Conservation (phyloP, 257 asterid genomes). For the Craterostigma plantagineum region DNA sequence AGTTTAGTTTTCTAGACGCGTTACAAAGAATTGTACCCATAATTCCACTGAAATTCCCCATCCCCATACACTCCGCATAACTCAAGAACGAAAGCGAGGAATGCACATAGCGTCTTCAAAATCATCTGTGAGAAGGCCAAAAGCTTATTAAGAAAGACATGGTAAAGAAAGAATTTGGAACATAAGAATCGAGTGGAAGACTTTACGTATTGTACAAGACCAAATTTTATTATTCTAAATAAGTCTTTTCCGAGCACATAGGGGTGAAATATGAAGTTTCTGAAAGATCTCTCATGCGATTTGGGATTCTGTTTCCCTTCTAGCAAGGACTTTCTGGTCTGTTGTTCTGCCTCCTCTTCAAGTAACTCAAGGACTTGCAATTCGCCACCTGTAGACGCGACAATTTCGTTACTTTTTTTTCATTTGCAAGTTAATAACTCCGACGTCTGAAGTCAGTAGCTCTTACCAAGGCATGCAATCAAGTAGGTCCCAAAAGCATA, state of each 20-base stretch:
- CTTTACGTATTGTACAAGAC: constrained; percentile 82
- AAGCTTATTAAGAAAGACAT: background rate
- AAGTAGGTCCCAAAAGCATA: constrained; percentile 96
- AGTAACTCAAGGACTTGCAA: constrained; percentile 35
- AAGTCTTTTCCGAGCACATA: constrained; percentile 45
- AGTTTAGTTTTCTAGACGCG: background rate
- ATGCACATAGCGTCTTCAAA: constrained; percentile 71
- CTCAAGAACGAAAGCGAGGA: constrained; percentile 66
- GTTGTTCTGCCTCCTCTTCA: constrained; percentile 47
- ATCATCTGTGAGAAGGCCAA: constrained; percentile 53
- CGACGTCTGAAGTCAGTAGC: background rate
- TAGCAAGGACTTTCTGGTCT: constrained; percentile 46
- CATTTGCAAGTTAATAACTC: background rate
- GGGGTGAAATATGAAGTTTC: constrained; percentile 53
- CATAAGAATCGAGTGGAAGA: constrained; percentile 3
- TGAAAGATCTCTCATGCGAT: constrained; percentile 15
- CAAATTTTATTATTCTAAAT: constrained; percentile 60
- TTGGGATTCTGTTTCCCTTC: constrained; percentile 21
- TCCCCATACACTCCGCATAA: constrained; percentile 80
- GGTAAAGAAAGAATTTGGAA: background rate
- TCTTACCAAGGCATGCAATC: constrained; percentile 88
- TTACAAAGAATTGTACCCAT: constrained; percentile 35
- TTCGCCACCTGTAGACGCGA: constrained; percentile 68
- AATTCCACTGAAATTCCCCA: constrained; percentile 82
- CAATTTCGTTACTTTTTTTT: background rate